Evolutionary conservation across 768 basidiomycete species (phyloP).

Genomic region (Tricholoma hemisulphureum): DNA sequence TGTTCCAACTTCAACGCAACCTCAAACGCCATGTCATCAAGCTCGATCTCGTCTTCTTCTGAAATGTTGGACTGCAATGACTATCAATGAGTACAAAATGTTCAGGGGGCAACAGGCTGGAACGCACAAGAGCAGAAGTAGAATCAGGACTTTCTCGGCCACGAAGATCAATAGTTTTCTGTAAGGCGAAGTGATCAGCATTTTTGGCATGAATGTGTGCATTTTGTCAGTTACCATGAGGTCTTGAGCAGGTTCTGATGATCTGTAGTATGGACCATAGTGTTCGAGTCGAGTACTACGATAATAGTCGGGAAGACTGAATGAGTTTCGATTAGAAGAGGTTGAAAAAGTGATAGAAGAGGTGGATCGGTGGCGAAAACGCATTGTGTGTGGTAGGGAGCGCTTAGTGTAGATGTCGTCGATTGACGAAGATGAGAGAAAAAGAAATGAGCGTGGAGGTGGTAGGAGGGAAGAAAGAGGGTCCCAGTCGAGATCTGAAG

Average conservation of each 20-base stretch:
- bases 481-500: neutral
- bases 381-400: neutral
- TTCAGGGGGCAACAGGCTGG: neutral
- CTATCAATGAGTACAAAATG: neutral
- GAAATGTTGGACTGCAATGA: neutral
- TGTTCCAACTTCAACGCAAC: neutral
- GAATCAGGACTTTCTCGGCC: neutral
- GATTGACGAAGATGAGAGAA: neutral
- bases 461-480: no score
- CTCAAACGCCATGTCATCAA: neutral
- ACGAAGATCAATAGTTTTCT: conserved; percentile 1
- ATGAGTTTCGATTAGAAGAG: neutral
- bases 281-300: conserved; percentile 1
- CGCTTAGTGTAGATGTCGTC: neutral
- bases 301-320: conserved; percentile 2
- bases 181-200: neutral
- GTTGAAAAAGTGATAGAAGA: conserved; percentile 2
- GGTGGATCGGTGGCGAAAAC: neutral
- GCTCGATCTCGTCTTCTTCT: neutral
- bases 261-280: conserved; percentile 3
- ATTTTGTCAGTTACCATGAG: neutral
- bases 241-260: neutral
- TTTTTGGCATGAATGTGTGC: neutral
- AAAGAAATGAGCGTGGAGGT: neutral
- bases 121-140: neutral